Conservation (phyloP, 2,329 filamentous ascomycete genomes). For the Polychaeton citri region DNA sequence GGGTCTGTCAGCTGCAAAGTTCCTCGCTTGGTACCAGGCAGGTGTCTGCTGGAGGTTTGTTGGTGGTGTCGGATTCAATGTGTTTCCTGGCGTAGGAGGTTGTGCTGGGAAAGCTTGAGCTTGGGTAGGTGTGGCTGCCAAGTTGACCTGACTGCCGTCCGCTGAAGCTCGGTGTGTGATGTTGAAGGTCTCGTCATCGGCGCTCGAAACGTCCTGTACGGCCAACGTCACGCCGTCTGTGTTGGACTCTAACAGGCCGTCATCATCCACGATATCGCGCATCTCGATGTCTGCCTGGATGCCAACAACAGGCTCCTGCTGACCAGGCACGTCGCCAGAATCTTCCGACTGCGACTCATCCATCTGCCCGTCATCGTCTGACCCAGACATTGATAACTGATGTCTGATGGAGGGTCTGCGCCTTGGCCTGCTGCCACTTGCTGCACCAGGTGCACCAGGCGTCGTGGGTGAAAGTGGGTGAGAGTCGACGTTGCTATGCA, state of each 20-base stretch:
- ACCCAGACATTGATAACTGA: slow-evolving; percentile 72
- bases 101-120: slow-evolving; percentile 16
- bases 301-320: slow-evolving; percentile 58
- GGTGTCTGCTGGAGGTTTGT: slow-evolving; percentile 51
- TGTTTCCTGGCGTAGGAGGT: slow-evolving; percentile 42
- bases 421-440: slow-evolving; percentile 33
- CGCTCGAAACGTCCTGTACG: slow-evolving; percentile 67
- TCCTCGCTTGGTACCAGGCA: slow-evolving; percentile 15
- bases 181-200: slow-evolving; percentile 83
- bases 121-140: slow-evolving; percentile 51
- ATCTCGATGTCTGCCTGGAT: slow-evolving; percentile 68
- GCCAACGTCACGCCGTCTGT: slow-evolving; percentile 61
- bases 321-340: slow-evolving; percentile 37
- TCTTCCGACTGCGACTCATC: slow-evolving; percentile 75
- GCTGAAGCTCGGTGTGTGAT: slow-evolving; percentile 69
- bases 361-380: slow-evolving; percentile 72
- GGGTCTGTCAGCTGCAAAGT: slow-evolving; percentile 14
- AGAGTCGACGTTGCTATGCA: slow-evolving; percentile 59
- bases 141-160: slow-evolving; percentile 71
- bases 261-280: slow-evolving; percentile 73
- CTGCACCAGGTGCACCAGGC: slow-evolving; percentile 49
- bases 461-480: slow-evolving; percentile 87
- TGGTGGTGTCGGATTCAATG: slow-evolving; percentile 62
- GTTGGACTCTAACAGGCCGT: slow-evolving; percentile 57
- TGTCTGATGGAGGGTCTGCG: slow-evolving; percentile 78